Base-by-base conservation (phyloP, 2,329 filamentous ascomycete species). In the Exophiala bonariae region DNA sequence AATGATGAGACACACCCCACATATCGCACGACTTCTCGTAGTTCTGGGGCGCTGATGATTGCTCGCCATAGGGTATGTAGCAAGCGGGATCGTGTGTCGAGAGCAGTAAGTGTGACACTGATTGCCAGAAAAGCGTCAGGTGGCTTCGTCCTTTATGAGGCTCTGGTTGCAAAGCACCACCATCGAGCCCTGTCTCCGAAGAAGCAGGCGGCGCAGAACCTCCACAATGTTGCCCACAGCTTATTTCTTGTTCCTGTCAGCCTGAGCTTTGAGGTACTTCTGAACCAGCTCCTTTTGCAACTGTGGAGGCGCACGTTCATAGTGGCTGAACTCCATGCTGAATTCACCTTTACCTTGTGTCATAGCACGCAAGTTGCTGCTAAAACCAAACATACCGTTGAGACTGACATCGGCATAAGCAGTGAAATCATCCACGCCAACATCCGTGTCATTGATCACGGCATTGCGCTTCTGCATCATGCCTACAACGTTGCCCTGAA, bases 311-410 rank as follows among this genome's bases (percentile, higher is more conserved):
- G 93, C 89, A 41, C 89, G 78, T 42, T 87, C 83, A 63, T 99
- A 99, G 74, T 97, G 93, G 69, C 87, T 93, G 64, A 99, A 99
- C 73, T 99, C 93, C 93, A 99, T 97, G 62, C 81, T 87, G 66
- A 96, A 99, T 75, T 99, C 93, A 62, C 93, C 93, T 79, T 99
- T 99, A 54, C 93, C 93, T 74, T 99, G 93, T 2, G 91, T 97
- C 17, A 91, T 88, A 11, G 93, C 93, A 60, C 93, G 82, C 58
- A 99, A 73, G 71, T 96, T 88, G 33, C 85, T 88, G 63, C 85
- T 91, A 74, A 99, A 97, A 55, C 93, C 93, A 67, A 99, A 99
- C 93, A 99, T 99, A 67, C 86, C 83, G 68, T 97, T 96, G 66
- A 99, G 72, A 66, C 86, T 91, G 75, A 90, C 96, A 72, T 97